Percentiles rank a stretch among this genome's conserved stretches.
phyloP scores from a whole-genome alignment of 495 filamentous ascomycete species.

The Pyrenula massariospora region DNA sequence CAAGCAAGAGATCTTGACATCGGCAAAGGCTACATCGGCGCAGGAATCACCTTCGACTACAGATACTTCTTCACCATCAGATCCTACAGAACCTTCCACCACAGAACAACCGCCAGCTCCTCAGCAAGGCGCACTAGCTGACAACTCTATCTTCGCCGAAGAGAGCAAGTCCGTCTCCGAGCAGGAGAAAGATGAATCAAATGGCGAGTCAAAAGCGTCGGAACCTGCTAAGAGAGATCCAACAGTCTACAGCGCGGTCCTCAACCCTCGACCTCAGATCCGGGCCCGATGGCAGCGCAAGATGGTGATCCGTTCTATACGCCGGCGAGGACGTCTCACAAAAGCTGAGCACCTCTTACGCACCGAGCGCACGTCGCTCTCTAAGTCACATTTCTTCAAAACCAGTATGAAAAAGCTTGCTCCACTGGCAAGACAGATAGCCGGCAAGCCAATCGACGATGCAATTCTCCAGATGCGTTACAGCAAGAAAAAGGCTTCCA shows the following conservation, averaged over 20 bases:
- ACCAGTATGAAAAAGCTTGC: conserved; percentile 84
- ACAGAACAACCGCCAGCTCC: conserved; percentile 18
- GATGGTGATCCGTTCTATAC: conserved; percentile 64
- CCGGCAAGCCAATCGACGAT: conserved; percentile 82
- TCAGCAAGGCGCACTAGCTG: conserved; percentile 20
- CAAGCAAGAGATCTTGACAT: too few species aligned
- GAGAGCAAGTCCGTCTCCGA: conserved; percentile 11
- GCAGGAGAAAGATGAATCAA: conserved; percentile 8
- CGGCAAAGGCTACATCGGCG: too few species aligned
- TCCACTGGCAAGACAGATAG: conserved; percentile 71
- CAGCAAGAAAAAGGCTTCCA: conserved; percentile 83
- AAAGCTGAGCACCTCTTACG: conserved; percentile 49
- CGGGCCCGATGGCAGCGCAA: conserved; percentile 68
- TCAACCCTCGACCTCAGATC: conserved; percentile 57
- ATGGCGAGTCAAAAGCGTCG: conserved; percentile 3
- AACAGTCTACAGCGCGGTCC: conserved; percentile 35
- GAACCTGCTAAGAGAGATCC: conserved; percentile 27
- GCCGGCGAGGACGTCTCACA: conserved; percentile 53
- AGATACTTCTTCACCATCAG: neutral
- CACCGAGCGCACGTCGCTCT: conserved; percentile 58
- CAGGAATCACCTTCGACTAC: neutral
- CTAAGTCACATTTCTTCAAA: conserved; percentile 55
- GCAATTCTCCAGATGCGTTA: conserved; percentile 93
- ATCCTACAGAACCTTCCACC: neutral
- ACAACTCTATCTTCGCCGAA: conserved; percentile 32